Conservation (phyloP, 1,284 basidiomycete species). For the Ustilago xerochloae region DNA sequence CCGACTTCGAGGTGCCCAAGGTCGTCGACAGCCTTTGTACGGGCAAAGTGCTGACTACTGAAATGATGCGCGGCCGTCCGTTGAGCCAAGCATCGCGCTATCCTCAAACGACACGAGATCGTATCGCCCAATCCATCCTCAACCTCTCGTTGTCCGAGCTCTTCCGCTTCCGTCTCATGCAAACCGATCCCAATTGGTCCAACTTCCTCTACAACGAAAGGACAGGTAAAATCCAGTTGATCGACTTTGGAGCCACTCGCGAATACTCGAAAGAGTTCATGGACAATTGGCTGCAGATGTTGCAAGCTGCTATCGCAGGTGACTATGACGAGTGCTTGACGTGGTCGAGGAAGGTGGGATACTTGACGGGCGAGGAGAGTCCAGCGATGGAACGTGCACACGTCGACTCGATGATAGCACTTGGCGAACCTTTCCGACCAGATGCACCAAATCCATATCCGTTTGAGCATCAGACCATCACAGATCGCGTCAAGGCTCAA, state of each 20-base stretch:
- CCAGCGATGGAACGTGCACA: conserved; percentile 92
- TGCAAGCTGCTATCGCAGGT: conserved; percentile 80
- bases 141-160: conserved; percentile 89
- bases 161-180: conserved; percentile 92
- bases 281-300: conserved; percentile 83
- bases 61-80: conserved; percentile 83
- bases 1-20: conserved; percentile 82
- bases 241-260: conserved; percentile 95
- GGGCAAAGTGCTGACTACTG: conserved; percentile 86
- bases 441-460: conserved; percentile 75
- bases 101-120: conserved; percentile 78
- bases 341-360: conserved; percentile 84
- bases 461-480: conserved; percentile 78
- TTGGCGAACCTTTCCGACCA: conserved; percentile 82
- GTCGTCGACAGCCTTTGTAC: conserved; percentile 82
- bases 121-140: conserved; percentile 87
- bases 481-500: conserved; percentile 78
- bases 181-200: conserved; percentile 98
- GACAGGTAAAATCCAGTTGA: conserved; percentile 77
- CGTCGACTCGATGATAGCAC: conserved; percentile 79
- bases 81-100: conserved; percentile 76
- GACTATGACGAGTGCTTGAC: conserved; percentile 78
- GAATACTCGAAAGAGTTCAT: conserved; percentile 88
- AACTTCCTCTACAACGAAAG: conserved; percentile 89
- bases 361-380: conserved; percentile 88